These are phyloP conservation scores for Parasitella parasitica DNA, from an alignment of 371 early-diverging fungal species.

Conservation along the genomic window DNA sequence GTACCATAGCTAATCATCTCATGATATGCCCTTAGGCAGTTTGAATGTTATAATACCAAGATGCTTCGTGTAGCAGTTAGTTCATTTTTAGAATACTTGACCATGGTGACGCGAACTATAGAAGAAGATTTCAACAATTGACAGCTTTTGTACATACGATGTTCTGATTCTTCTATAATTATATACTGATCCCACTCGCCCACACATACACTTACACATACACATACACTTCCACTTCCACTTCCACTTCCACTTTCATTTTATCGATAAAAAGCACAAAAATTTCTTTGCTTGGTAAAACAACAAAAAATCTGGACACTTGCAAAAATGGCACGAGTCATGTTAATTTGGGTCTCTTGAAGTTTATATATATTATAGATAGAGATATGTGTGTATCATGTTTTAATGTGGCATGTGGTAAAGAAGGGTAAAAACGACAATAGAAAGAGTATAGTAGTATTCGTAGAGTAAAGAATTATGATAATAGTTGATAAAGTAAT, in stretches of 20 bases:
- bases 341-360: not conserved
- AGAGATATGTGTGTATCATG: not conserved
- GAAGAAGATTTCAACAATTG: conserved; percentile 15
- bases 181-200: too few species aligned
- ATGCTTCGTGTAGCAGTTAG: conserved; percentile 54
- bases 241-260: not conserved
- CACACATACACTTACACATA: too few species aligned
- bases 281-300: not conserved
- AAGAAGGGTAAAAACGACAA: not conserved
- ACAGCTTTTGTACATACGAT: not conserved
- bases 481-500: conserved; percentile 1
- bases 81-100: conserved; percentile 49
- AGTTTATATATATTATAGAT: too few species aligned
- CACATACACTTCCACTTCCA: not conserved
- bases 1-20: too few species aligned
- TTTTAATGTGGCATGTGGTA: not conserved
- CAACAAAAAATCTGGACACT: not conserved
- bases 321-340: not conserved
- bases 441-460: not conserved
- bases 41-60: conserved; percentile 40
- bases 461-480: not conserved
- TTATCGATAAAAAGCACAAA: not conserved
- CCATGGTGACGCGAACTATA: conserved; percentile 53
- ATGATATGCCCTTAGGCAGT: conserved; percentile 25
- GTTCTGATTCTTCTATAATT: too few species aligned